Evolutionary conservation across 2,329 filamentous ascomycete genomes (phyloP), one percentile per base, ranked within the genome.

Genomic region (Scytalidium sp.): DNA sequence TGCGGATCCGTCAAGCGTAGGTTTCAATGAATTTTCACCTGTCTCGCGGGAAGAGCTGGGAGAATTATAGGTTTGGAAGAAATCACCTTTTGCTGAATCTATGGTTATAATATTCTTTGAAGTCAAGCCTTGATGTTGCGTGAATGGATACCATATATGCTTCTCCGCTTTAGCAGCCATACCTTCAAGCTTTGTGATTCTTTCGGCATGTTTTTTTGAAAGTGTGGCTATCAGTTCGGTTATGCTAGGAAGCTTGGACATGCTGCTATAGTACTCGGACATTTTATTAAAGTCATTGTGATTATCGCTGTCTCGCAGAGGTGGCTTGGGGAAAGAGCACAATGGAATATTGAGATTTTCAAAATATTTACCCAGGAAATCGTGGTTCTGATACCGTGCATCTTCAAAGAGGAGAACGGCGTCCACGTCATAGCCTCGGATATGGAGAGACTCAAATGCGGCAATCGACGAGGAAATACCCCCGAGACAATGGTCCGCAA

Each of bases 121-220:
- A 0, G 74, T 71, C 56, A 89, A 72, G 45, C 79, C 74, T 39
- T 81, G 81, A 54, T 95, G 90, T 59, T 95, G 90, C 0, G 89
- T 92, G 60, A 95, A 95, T 0, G 90, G 90, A 59, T 93, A 93
- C 90, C 90, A 95, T 32, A 95, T 90, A 2, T 73, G 74, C 9
- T 77, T 64, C 49, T 83, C 73, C 0, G 90, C 89, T 39, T 78
- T 73, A 1, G 69, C 62, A 0, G 82, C 70, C 79, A 93, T 84
- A 1, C 70, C 74, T 27, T 84, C 77, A 0, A 94, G 68, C 0
- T 77, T 70, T 1, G 72, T 62, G 11, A 90, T 73, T 3, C 87
- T 79, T 3, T 70, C 55, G 1, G 69, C 58, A 48, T 90, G 86
- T 13, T 72, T 75, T 2, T 64, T 55, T 2, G 79, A 65, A 2